Evolutionary conservation across 495 filamentous ascomycete genomes (phyloP).

Genomic region (Tetracladium marchalianum): DNA sequence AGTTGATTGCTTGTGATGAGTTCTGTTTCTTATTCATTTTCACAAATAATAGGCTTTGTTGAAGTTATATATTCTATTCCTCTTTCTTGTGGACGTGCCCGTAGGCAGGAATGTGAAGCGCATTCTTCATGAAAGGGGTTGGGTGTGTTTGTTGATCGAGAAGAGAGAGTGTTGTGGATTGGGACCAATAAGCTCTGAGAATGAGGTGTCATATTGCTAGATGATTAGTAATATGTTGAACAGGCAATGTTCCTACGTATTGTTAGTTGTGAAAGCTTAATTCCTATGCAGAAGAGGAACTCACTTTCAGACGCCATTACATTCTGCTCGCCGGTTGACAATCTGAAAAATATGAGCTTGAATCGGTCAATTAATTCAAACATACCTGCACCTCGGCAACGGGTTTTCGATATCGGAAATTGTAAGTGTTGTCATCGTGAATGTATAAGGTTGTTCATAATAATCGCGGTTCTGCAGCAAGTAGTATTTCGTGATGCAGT

Average conservation of each 20-base stretch:
- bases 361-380: background rate
- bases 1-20: slow-evolving; percentile 2
- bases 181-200: slow-evolving; percentile 12
- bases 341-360: slow-evolving; percentile 5
- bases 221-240: slow-evolving; percentile 10
- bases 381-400: slow-evolving; percentile 14
- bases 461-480: too few relatives aligned
- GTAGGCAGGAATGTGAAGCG: slow-evolving; percentile 32
- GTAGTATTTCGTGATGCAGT: too few relatives aligned
- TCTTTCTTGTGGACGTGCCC: too few relatives aligned
- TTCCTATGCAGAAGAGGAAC: slow-evolving; percentile 1
- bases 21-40: too few relatives aligned
- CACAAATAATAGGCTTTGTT: background rate
- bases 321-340: slow-evolving; percentile 13
- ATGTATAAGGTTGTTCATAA: too few relatives aligned
- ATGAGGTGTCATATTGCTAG: slow-evolving; percentile 13
- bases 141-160: slow-evolving; percentile 25
- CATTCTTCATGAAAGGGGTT: slow-evolving; percentile 50
- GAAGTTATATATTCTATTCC: too few relatives aligned
- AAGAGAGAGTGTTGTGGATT: slow-evolving; percentile 23
- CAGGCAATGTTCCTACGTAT: slow-evolving; percentile 1
- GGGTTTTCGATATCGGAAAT: slow-evolving; percentile 16
- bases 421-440: slow-evolving; percentile 22
- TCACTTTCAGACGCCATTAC: slow-evolving; percentile 14
- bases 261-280: background rate